Percentiles rank a stretch among this genome's conserved stretches.
Evolutionary conservation across 23 red algal species (phyloP).

Genomic region (Gracilaria vermiculophylla): DNA sequence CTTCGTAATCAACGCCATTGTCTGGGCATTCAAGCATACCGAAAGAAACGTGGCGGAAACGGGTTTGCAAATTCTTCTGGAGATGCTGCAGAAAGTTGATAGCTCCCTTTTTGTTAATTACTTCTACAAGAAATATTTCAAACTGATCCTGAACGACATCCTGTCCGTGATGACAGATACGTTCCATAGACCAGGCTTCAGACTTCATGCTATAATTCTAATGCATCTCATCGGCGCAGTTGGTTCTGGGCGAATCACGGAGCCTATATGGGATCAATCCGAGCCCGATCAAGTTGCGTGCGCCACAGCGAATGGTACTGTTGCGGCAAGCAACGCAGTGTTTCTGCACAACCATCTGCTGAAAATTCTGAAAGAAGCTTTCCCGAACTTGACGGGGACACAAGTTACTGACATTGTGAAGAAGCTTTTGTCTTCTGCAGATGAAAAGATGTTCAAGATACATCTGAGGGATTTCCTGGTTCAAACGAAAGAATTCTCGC

Average conservation of each 20-base stretch:
- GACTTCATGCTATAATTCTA: slow-evolving; percentile 79
- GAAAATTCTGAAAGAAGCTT: slow-evolving; percentile 74
- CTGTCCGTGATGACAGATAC: slow-evolving; percentile 93
- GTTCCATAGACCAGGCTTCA: slow-evolving; percentile 92
- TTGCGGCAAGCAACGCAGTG: slow-evolving; percentile 47
- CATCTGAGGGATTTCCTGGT: slow-evolving; percentile 97
- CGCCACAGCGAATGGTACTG: slow-evolving; percentile 64
- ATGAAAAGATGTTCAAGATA: slow-evolving; percentile 95
- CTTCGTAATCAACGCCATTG: slow-evolving; percentile 93
- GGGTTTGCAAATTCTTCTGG: slow-evolving; percentile 84
- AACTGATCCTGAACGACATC: slow-evolving; percentile 91
- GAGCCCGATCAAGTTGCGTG: slow-evolving; percentile 44
- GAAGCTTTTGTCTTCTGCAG: slow-evolving; percentile 67
- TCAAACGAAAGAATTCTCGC: slow-evolving; percentile 95
- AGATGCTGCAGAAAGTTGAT: slow-evolving; percentile 87
- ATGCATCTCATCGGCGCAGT: slow-evolving; percentile 83
- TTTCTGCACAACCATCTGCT: slow-evolving; percentile 81
- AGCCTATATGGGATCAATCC: slow-evolving; percentile 85
- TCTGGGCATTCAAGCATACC: slow-evolving; percentile 98
- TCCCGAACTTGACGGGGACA: slow-evolving; percentile 84
- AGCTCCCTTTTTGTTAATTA: slow-evolving; percentile 70
- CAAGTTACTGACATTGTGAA: slow-evolving; percentile 81
- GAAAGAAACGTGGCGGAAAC: slow-evolving; percentile 99
- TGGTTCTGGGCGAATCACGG: slow-evolving; percentile 67
- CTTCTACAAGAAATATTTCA: slow-evolving; percentile 91